Evolutionary conservation across 768 basidiomycete species (phyloP).

Genomic region (Exidia glandulosa): DNA sequence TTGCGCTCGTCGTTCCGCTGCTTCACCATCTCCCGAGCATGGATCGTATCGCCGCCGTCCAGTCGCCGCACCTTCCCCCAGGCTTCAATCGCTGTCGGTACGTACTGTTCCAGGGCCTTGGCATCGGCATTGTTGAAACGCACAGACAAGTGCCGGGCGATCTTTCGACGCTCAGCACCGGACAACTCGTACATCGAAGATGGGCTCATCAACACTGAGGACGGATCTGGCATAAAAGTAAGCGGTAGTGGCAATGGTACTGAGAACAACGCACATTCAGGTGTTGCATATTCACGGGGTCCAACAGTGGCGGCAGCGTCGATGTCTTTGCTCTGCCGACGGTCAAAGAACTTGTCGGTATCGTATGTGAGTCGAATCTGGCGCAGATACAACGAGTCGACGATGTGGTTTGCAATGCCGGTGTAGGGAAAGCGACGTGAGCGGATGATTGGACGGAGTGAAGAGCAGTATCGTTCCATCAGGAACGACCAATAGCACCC

Average conservation of each 20-base stretch:
- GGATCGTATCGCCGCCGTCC: slow-evolving; percentile 16
- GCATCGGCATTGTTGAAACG: not conserved
- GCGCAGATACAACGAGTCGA: slow-evolving; percentile 17
- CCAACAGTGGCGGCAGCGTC: slow-evolving; percentile 11
- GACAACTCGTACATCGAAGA: no score
- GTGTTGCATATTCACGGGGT: slow-evolving; percentile 11
- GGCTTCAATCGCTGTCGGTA: slow-evolving; percentile 5
- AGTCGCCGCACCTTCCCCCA: slow-evolving; percentile 18
- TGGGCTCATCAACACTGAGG: no score
- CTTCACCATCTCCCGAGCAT: not conserved
- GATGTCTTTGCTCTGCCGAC: slow-evolving; percentile 15
- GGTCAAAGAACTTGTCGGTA: slow-evolving; percentile 14
- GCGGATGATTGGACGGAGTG: slow-evolving; percentile 14
- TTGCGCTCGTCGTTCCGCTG: slow-evolving; percentile 4
- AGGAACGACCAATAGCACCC: slow-evolving; percentile 26
- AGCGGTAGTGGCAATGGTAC: slow-evolving; percentile 1
- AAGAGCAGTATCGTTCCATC: slow-evolving; percentile 25
- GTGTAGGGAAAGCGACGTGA: slow-evolving; percentile 18
- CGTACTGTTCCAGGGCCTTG: not conserved
- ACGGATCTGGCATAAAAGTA: no score
- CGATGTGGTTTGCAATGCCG: slow-evolving; percentile 17
- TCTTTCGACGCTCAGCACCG: not conserved
- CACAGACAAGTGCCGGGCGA: slow-evolving; percentile 4
- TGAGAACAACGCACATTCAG: slow-evolving; percentile 14
- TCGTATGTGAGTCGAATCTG: slow-evolving; percentile 17